Evolutionary conservation across 805 yeast genomes (phyloP), one percentile per base, ranked within the genome.

Genomic region (Candida taoyuanica): DNA sequence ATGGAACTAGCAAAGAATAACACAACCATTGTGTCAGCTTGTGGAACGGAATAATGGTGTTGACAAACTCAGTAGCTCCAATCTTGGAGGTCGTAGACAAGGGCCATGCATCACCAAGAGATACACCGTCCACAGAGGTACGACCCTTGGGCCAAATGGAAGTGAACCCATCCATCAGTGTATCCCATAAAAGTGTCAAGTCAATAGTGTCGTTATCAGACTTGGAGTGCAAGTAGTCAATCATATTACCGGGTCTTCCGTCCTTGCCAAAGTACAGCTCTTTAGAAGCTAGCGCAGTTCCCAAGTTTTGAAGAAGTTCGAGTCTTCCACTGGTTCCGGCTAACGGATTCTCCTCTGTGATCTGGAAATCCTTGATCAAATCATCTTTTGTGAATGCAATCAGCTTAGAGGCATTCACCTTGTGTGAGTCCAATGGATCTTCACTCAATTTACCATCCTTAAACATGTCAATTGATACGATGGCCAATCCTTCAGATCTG

Each of bases 21-120:
- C 81, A 71, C 8, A 78, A 60, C 85, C 85, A 78, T 55, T 78
- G 85, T 0, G 82, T 76, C 27, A 79, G 62, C 42, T 79, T 78
- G 49, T 78, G 85, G 57, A 78, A 78, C 3, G 84, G 78, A 14
- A 75, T 75, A 33, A 78, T 69, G 31, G 60, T 60, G 27, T 65
- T 71, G n/a, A 46, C 37, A 6, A 44, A 30, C 6, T 50, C 54
- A 0, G 47, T 38, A 3, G 50, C 44, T 8, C 46, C 49, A 2
- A 48, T 20, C 21, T 52, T 46, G 5, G 52, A 31, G 17, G 64
- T 64, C 17, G 65, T 63, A 26, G 66, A 51, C 19, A 71, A 61
- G 29, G 59, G 58, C 85, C 85, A 79, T 6, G 81, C 77, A 56
- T 79, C 85, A 11, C 85, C 85, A 16, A 79, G 60, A 3, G 76